Evolutionary conservation across 306 rosid species (phyloP).

Genomic region (Calophaca sinica): DNA sequence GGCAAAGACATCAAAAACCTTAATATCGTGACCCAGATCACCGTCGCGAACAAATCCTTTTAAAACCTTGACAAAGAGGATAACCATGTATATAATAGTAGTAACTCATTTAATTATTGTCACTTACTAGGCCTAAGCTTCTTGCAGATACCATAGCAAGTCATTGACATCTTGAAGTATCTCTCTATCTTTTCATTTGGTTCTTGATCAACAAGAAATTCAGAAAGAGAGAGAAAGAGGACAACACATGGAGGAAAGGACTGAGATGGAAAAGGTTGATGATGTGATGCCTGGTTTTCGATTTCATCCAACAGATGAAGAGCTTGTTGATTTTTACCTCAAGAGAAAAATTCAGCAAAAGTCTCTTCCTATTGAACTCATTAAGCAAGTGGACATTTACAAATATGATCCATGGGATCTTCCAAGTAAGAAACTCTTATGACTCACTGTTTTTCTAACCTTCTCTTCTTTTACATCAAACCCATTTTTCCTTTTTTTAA

Average conservation of each 20-base stretch:
- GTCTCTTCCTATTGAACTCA: slow-evolving; percentile 72
- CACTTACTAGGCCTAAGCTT: slow-evolving; percentile 13
- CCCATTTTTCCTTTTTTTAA: background rate
- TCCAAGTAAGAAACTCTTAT: slow-evolving; percentile 69
- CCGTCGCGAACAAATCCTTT: too few relatives aligned
- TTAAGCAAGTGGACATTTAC: slow-evolving; percentile 83
- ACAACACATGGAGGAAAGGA: slow-evolving; percentile 64
- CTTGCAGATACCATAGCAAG: slow-evolving; percentile 14
- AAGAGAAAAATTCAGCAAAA: slow-evolving; percentile 68
- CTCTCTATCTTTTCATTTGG: slow-evolving; percentile 28
- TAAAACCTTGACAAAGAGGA: too few relatives aligned
- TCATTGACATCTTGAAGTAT: slow-evolving; percentile 19
- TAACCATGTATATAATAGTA: background rate
- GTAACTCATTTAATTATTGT: background rate
- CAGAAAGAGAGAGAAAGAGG: slow-evolving; percentile 8
- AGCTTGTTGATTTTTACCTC: slow-evolving; percentile 80
- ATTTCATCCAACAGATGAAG: slow-evolving; percentile 88
- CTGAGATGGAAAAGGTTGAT: slow-evolving; percentile 64
- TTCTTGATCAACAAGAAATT: background rate
- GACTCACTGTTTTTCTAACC: background rate
- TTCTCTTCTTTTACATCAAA: background rate
- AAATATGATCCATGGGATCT: slow-evolving; percentile 91
- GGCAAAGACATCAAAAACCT: too few relatives aligned
- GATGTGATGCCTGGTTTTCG: slow-evolving; percentile 84
- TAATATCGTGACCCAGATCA: too few relatives aligned